Conservation (phyloP, 1,284 basidiomycete genomes). For the Chondrostereum purpureum region DNA sequence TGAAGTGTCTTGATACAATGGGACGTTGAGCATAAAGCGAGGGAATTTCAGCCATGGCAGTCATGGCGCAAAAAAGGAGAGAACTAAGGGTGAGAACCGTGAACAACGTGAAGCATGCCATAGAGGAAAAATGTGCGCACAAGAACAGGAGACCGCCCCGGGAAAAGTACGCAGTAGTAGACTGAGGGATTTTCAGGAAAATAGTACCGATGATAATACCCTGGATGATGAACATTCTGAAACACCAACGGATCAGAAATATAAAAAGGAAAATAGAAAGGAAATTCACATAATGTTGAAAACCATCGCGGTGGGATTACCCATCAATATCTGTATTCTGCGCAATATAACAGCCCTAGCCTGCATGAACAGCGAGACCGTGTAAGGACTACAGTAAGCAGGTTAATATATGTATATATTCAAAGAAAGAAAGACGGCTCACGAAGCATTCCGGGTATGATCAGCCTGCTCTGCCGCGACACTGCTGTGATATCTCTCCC, state of each 20-base stretch:
- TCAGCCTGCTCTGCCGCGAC: conserved; percentile 46
- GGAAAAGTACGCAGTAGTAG: conserved; percentile 61
- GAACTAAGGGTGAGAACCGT: conserved; percentile 15
- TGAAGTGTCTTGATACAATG: conserved; percentile 60
- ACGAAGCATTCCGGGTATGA: conserved; percentile 25
- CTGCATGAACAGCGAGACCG: conserved; percentile 18
- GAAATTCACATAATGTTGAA: conserved; percentile 22
- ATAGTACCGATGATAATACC: conserved; percentile 60
- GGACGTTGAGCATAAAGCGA: conserved; percentile 67
- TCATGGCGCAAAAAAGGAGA: conserved; percentile 24
- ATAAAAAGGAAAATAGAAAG: conserved; percentile 18
- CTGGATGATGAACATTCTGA: conserved; percentile 39
- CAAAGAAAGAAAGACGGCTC: conserved; percentile 3
- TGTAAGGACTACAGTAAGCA: conserved; percentile 3
- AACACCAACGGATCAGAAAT: not conserved
- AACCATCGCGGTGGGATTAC: conserved; percentile 25
- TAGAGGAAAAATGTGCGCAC: conserved; percentile 21
- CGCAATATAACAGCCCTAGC: conserved; percentile 10
- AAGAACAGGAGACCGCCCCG: conserved; percentile 63
- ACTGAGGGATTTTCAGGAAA: conserved; percentile 49
- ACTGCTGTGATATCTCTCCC: conserved; percentile 40
- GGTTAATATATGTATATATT: not conserved
- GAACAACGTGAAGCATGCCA: not conserved
- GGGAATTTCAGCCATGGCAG: conserved; percentile 68
- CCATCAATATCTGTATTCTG: conserved; percentile 9